These are phyloP conservation scores for Triticum turgidum DNA, from an alignment of 176 grass and related monocot genomes.

Conservation along the genomic window DNA sequence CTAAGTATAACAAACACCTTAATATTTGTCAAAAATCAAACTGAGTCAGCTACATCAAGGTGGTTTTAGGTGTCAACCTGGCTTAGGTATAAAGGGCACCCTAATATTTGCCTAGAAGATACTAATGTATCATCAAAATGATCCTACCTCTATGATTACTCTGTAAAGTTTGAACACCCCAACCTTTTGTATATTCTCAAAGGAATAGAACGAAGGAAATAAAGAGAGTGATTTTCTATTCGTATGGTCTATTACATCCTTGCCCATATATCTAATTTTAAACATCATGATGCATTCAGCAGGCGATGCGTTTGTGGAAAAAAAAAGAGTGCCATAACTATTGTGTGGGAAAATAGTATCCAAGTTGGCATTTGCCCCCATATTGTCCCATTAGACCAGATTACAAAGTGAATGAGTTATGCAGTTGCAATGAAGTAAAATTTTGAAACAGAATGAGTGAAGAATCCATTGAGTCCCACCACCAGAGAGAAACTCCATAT, in stretches of 20 bases:
- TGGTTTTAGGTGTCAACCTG: slow-evolving; percentile 34
- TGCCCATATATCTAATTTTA: slow-evolving; percentile 21
- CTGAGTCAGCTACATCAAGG: slow-evolving; percentile 8
- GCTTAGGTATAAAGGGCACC: slow-evolving; percentile 34
- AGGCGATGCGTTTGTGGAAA: background rate
- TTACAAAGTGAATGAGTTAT: background rate
- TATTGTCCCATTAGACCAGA: background rate
- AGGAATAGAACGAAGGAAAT: slow-evolving; percentile 32
- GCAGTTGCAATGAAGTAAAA: slow-evolving; percentile 16
- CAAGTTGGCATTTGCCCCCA: slow-evolving; percentile 4
- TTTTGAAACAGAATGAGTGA: slow-evolving; percentile 9
- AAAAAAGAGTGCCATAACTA: slow-evolving; percentile 10
- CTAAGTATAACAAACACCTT: slow-evolving; percentile 31
- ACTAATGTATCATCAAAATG: slow-evolving; percentile 45
- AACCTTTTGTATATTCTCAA: slow-evolving; percentile 44
- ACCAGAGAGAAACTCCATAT: background rate
- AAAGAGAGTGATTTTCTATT: slow-evolving; percentile 30
- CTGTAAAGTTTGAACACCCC: slow-evolving; percentile 31
- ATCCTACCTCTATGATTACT: slow-evolving; percentile 40
- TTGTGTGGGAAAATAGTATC: slow-evolving; percentile 26
- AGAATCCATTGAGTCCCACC: background rate
- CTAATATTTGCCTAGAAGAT: slow-evolving; percentile 35
- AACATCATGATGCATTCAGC: slow-evolving; percentile 29
- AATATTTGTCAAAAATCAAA: slow-evolving; percentile 9
- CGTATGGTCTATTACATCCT: slow-evolving; percentile 23